phyloP scores from a whole-genome alignment of 2,329 filamentous ascomycete species.

The Sporothrix mexicana region DNA sequence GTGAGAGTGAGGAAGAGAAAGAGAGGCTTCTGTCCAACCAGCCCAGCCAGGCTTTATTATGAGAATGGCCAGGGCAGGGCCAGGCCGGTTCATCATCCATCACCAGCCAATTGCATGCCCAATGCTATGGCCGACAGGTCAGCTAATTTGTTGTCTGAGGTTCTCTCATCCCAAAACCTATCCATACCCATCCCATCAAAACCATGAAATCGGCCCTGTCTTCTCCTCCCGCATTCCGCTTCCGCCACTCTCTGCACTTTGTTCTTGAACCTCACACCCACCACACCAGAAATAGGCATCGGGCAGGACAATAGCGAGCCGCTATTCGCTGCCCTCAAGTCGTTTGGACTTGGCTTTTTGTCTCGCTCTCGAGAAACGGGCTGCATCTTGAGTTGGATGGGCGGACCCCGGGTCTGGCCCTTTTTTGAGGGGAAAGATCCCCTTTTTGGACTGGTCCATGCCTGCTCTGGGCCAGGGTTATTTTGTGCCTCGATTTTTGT shows the following conservation, averaged over 20 bases:
- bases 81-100: neutral
- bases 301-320: neutral
- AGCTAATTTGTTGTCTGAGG: neutral
- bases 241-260: neutral
- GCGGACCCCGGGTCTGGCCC: conserved; percentile 17
- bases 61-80: neutral
- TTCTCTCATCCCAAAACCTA: too few species aligned
- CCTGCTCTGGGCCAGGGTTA: neutral
- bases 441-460: conserved; percentile 20
- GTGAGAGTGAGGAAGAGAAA: neutral
- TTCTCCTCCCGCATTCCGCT: conserved; percentile 9
- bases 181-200: conserved; percentile 1
- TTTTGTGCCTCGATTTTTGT: neutral
- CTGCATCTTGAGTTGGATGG: neutral
- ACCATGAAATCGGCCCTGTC: too few species aligned
- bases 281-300: conserved; percentile 16
- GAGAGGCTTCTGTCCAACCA: conserved; percentile 5
- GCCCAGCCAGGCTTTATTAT: neutral
- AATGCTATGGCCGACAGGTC: neutral
- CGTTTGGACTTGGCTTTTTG: conserved; percentile 8
- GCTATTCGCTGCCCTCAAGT: neutral
- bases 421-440: conserved; percentile 24
- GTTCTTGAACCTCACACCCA: neutral
- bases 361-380: neutral
- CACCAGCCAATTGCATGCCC: neutral